Percentiles rank a stretch among this genome's conserved stretches.
phyloP scores from a whole-genome alignment of 345 rosid genomes.

The Cardamine occulta region DNA sequence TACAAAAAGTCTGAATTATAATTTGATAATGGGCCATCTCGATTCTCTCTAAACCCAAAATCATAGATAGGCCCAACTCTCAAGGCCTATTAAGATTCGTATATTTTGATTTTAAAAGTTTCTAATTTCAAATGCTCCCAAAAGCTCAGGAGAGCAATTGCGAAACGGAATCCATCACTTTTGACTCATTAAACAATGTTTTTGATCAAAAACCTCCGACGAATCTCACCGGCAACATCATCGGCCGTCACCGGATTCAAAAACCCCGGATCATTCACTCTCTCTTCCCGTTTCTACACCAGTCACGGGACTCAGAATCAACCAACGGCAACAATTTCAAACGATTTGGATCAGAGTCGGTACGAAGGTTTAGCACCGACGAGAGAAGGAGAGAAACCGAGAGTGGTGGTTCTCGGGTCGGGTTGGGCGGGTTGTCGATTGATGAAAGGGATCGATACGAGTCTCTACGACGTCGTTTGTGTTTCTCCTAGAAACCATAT shows the following conservation, averaged over 20 bases:
- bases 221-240: slow-evolving; percentile 32
- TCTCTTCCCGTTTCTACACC: slow-evolving; percentile 50
- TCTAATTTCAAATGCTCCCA: slow-evolving; percentile 15
- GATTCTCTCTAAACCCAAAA: neutral
- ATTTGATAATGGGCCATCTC: neutral
- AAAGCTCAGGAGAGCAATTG: slow-evolving; percentile 1
- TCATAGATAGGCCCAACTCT: neutral
- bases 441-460: slow-evolving; percentile 80
- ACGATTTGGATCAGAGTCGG: neutral
- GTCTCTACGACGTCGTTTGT: slow-evolving; percentile 75
- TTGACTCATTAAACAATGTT: slow-evolving; percentile 42
- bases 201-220: slow-evolving; percentile 47
- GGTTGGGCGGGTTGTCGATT: slow-evolving; percentile 97
- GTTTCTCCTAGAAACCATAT: slow-evolving; percentile 89
- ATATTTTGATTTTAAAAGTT: neutral
- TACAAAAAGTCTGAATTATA: neutral
- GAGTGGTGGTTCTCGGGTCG: slow-evolving; percentile 85
- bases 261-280: slow-evolving; percentile 29
- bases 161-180: neutral
- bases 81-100: neutral
- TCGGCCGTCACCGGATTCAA: slow-evolving; percentile 9
- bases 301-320: slow-evolving; percentile 20
- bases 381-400: slow-evolving; percentile 62
- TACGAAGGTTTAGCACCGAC: slow-evolving; percentile 65
- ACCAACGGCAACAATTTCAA: neutral